Evolutionary conservation across 768 basidiomycete species (phyloP).

Genomic region (Termitomyces sp.): DNA sequence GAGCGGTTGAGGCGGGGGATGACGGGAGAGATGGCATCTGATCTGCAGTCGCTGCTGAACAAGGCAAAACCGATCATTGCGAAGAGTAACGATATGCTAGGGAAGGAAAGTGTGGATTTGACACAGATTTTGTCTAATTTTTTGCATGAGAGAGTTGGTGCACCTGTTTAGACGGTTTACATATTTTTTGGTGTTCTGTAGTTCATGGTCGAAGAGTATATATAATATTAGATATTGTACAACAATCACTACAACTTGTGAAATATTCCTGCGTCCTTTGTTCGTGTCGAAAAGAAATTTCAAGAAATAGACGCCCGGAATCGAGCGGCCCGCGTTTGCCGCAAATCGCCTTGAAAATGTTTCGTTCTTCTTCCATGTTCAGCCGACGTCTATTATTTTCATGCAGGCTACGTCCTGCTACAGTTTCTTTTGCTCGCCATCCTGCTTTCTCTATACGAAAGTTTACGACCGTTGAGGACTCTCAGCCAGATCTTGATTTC

Average conservation of each 20-base stretch:
- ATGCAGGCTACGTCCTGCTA: not conserved
- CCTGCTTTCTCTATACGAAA: not conserved
- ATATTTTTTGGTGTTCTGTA: not conserved
- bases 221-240: not conserved
- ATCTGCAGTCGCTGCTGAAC: slow-evolving; percentile 61
- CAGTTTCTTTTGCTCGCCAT: not conserved
- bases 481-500: slow-evolving; percentile 30
- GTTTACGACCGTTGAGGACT: not conserved
- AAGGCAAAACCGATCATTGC: slow-evolving; percentile 62
- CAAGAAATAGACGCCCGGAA: not conserved
- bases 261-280: no score
- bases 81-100: slow-evolving; percentile 51
- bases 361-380: not conserved
- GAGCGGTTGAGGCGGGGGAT: slow-evolving; percentile 70
- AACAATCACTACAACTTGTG: not conserved
- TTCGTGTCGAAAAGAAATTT: not conserved
- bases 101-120: slow-evolving; percentile 49
- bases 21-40: slow-evolving; percentile 77
- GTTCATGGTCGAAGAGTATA: not conserved
- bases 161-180: slow-evolving; percentile 9
- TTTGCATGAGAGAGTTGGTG: slow-evolving; percentile 56
- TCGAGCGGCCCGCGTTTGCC: not conserved
- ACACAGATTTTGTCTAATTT: slow-evolving; percentile 60
- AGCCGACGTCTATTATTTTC: not conserved
- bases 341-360: not conserved